Conservation (phyloP, 129 eudicot genomes). For the carrot (Daucus carota) region DNA sequence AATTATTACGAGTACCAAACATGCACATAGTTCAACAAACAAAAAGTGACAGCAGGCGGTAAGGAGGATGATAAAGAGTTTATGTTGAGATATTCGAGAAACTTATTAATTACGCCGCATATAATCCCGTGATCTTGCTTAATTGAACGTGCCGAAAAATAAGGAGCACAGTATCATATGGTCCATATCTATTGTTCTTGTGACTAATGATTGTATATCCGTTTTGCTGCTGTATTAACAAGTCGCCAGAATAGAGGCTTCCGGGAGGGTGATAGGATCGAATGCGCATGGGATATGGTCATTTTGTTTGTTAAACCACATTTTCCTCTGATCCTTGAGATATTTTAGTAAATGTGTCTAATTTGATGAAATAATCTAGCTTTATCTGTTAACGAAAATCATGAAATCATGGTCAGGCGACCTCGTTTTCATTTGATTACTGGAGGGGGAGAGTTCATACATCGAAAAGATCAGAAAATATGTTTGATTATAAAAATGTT, state of each 20-base stretch:
- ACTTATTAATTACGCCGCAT: not conserved
- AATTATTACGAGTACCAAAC: too few relatives aligned
- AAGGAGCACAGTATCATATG: not conserved
- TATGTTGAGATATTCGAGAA: not conserved
- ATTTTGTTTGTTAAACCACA: not conserved
- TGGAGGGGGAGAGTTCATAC: too few relatives aligned
- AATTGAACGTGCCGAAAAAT: not conserved
- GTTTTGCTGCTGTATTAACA: too few relatives aligned
- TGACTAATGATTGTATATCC: not conserved
- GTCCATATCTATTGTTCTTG: not conserved
- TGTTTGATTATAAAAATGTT: too few relatives aligned
- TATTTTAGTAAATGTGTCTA: too few relatives aligned
- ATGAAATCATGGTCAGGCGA: too few relatives aligned
- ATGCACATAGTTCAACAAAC: not conserved
- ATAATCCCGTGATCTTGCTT: conserved; percentile 1
- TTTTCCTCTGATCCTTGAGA: not conserved
- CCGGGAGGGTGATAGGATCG: not conserved
- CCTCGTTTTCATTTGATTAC: too few relatives aligned
- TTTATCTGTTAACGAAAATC: too few relatives aligned
- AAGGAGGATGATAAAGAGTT: too few relatives aligned
- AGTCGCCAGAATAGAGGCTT: not conserved
- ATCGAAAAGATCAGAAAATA: too few relatives aligned
- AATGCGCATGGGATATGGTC: not conserved
- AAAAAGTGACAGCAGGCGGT: too few relatives aligned
- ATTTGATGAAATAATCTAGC: too few relatives aligned